Evolutionary conservation across 176 grass and related monocot species (phyloP), one percentile per base, ranked within the genome.

Genomic region (Pontederia paniculata): DNA sequence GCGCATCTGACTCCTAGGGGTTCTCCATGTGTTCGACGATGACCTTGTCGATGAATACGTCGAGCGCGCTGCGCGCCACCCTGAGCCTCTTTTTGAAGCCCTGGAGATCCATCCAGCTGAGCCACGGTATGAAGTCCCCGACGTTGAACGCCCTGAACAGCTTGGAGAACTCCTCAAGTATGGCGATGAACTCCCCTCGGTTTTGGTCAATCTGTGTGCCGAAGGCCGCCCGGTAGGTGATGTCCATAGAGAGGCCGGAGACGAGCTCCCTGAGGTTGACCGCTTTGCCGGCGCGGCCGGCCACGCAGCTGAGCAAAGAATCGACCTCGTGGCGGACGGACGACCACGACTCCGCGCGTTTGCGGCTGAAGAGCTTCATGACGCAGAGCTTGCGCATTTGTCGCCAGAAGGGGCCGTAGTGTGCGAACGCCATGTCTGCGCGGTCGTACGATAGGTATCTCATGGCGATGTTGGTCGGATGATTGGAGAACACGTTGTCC

Each of bases 401-500:
- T 23, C 89, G 89, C 89, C 89, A 95, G 81, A 95, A 95, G 25
- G 89, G 81, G 2, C 89, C 89, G 65, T 89, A 95, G 85, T 95
- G 85, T 21, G 89, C 84, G 74, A 95, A 95, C 46, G 89, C 89
- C 89, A 95, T 95, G 78, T 95, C 89, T 2, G 85, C 78, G 48
- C 85, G 81, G 70, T 75, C 59, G 73, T 95, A 89, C 20, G 89
- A 80, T 10, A 95, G 81, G 65, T 89, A 95, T 1, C 66, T 16
- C 55, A 89, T 83, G 9, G 84, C 81, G 60, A 78, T 85, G 56
- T 78, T 95, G 5, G 89, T 84, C 0, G 89, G 89, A 0, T 84
- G 85, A 75, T 95, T 95, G 1, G n/a, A n/a, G n/a, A n/a, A n/a
- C n/a, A n/a, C n/a, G n/a, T n/a, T n/a, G n/a, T n/a, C n/a, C n/a